Evolutionary conservation across 345 rosid genomes (phyloP).

Genomic region (Melastoma malabathricum): DNA sequence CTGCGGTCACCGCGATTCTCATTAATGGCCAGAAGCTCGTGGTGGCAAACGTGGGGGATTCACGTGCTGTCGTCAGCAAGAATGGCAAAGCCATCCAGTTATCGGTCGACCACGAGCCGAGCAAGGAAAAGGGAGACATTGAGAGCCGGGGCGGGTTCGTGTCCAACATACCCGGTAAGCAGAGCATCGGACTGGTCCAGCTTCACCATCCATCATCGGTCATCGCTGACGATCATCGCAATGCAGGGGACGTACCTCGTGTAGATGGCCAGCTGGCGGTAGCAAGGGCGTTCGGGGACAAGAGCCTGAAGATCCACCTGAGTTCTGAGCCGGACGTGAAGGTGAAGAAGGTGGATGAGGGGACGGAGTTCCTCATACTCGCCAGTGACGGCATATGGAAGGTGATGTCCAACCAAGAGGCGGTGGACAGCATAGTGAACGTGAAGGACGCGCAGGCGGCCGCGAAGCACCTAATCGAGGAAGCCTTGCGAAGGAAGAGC

Average conservation of each 20-base stretch:
- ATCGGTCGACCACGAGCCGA: constrained; percentile 81
- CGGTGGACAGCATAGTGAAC: constrained; percentile 39
- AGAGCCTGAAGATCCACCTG: constrained; percentile 69
- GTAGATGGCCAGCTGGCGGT: constrained; percentile 89
- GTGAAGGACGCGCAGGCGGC: constrained; percentile 61
- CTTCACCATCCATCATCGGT: not conserved
- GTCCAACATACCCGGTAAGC: constrained; percentile 65
- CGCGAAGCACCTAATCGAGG: constrained; percentile 52
- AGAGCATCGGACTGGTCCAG: not conserved
- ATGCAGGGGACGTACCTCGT: constrained; percentile 76
- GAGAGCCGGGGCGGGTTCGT: constrained; percentile 81
- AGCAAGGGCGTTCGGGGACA: constrained; percentile 88
- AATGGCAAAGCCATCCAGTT: constrained; percentile 57
- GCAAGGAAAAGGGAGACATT: constrained; percentile 44
- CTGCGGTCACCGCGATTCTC: constrained; percentile 79
- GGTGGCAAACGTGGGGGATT: constrained; percentile 86
- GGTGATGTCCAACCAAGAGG: constrained; percentile 80
- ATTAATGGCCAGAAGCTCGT: constrained; percentile 59
- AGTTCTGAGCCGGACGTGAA: constrained; percentile 71
- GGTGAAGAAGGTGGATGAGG: constrained; percentile 23
- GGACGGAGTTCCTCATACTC: constrained; percentile 42
- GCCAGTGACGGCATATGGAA: constrained; percentile 96
- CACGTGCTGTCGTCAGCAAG: constrained; percentile 66
- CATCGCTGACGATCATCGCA: not conserved
- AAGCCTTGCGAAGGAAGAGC: constrained; percentile 53